Evolutionary conservation across 1,284 basidiomycete species (phyloP).

Genomic region (Papiliotrema terrestris): DNA sequence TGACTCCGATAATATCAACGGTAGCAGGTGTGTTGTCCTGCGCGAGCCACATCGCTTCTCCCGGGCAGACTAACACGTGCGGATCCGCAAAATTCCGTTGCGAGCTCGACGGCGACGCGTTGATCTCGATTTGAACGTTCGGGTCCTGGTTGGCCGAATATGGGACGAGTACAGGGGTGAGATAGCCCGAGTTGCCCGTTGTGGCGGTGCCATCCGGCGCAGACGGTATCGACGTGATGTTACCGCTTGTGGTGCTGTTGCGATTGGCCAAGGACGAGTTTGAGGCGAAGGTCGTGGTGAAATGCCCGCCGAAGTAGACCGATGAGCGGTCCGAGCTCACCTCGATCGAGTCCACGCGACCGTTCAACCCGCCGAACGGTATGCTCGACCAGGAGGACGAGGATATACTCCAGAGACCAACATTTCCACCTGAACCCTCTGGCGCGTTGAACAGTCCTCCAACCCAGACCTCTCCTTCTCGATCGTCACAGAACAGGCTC

Average conservation of each 20-base stretch:
- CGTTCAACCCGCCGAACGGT: conserved; percentile 77
- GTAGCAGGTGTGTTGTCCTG: conserved; percentile 65
- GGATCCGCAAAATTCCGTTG: conserved; percentile 66
- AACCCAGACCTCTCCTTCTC: conserved; percentile 70
- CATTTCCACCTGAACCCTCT: conserved; percentile 54
- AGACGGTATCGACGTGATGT: conserved; percentile 49
- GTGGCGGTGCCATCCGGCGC: conserved; percentile 58
- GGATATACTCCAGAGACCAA: conserved; percentile 73
- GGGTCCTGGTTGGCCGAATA: conserved; percentile 46
- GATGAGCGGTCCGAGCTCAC: conserved; percentile 67
- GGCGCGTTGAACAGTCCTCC: conserved; percentile 70
- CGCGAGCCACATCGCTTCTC: conserved; percentile 73
- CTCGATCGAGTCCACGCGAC: conserved; percentile 73
- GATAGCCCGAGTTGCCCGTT: conserved; percentile 81
- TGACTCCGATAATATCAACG: conserved; percentile 71
- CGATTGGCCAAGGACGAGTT: conserved; percentile 58
- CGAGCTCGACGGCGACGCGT: conserved; percentile 66
- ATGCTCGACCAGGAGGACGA: conserved; percentile 61
- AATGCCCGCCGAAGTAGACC: conserved; percentile 84
- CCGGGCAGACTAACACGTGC: conserved; percentile 75
- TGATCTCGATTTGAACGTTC: conserved; percentile 51
- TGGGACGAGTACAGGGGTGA: conserved; percentile 77
- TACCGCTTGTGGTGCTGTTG: conserved; percentile 63
- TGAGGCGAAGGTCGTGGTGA: conserved; percentile 67
- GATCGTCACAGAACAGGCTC: conserved; percentile 76